Base-by-base conservation (phyloP, 2,329 filamentous ascomycete genomes). In the Talaromyces sp. region DNA sequence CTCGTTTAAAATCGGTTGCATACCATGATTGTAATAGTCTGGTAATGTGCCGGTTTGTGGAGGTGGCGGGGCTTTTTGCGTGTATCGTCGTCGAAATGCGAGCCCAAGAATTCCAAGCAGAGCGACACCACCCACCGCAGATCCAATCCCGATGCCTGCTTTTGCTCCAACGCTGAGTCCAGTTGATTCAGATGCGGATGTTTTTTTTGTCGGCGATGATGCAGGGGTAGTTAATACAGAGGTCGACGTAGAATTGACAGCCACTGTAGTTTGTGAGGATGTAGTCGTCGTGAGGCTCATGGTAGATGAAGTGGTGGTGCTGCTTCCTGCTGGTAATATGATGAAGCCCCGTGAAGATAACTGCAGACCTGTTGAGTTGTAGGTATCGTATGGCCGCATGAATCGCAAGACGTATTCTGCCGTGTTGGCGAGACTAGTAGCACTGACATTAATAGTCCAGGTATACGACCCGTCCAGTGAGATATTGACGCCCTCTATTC, bases 391-490 rank as follows among this genome's bases (percentile, higher is more conserved):
- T 6, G 61, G 56, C 8, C 27, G 61, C 10, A 53, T 33, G 14
- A 61, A 61, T 4, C 60, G 44, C 10, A 61, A 27, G 10, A 61
- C 60, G 33, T 61, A 61, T 61, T 61, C 60, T 31, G 60, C 60
- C 9, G 60, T 61, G n/a, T 33, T 54, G 9, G 30, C 55, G 16
- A 61, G 60, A 58, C 44, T 54, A n/a, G 60, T 58, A 6, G 54
- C 40, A 28, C 40, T 44, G 55, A 61, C 31, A 27, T 58, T 23
- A n/a, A 61, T 58, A 7, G 53, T 57, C 60, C 60, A 61, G 30
- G 44, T 61, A 47, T 61, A 58, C 23, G 55, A 53, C 12, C 36
- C 36, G 5, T 40, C 50, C 2, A 33, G 14, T 1, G 50, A 54
- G 9, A 59, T 54, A 33, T 54, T 42, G 57, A 44, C 28, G 10